A percentile compares a stretch with the other conserved stretches of the same genome.
Evolutionary conservation across 1,139 yeast species (phyloP).

Genomic region (Yamadazyma kanchanaburiensis): DNA sequence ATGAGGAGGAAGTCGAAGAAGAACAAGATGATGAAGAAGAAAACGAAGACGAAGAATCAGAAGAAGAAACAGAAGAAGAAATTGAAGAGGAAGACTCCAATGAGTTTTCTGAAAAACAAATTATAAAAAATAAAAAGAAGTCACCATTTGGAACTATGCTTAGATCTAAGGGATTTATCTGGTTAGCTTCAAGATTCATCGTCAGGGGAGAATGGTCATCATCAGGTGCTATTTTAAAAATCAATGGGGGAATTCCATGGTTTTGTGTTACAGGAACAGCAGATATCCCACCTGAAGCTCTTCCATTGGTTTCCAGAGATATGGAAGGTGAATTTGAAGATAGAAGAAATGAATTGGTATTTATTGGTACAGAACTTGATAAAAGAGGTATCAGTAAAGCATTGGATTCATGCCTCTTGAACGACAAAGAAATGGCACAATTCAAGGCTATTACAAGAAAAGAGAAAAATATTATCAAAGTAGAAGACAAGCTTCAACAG

Average conservation of each 20-base stretch:
- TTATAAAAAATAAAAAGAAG: slow-evolving; percentile 1
- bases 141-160: slow-evolving; percentile 1
- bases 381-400: slow-evolving; percentile 1
- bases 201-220: slow-evolving; percentile 2
- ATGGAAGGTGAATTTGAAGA: slow-evolving; percentile 1
- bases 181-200: slow-evolving; percentile 1
- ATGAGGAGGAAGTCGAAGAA: not conserved
- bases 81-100: not conserved
- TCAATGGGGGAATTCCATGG: slow-evolving; percentile 1
- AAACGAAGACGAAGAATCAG: not conserved
- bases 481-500: not conserved
- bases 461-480: not conserved
- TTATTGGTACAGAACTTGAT: slow-evolving; percentile 1
- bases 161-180: slow-evolving; percentile 1
- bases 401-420: not conserved
- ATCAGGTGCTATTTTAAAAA: slow-evolving; percentile 1
- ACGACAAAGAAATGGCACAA: not conserved
- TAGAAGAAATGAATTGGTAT: slow-evolving; percentile 1
- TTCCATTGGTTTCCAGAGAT: not conserved
- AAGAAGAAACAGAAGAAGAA: not conserved
- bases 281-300: slow-evolving; percentile 1
- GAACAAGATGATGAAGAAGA: not conserved
- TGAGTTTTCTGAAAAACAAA: not conserved
- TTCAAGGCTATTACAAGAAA: not conserved
- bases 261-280: slow-evolving; percentile 1